These are phyloP conservation scores for Cardiospermum halicacabum DNA, from an alignment of 345 rosid genomes.

Conservation along the genomic window DNA sequence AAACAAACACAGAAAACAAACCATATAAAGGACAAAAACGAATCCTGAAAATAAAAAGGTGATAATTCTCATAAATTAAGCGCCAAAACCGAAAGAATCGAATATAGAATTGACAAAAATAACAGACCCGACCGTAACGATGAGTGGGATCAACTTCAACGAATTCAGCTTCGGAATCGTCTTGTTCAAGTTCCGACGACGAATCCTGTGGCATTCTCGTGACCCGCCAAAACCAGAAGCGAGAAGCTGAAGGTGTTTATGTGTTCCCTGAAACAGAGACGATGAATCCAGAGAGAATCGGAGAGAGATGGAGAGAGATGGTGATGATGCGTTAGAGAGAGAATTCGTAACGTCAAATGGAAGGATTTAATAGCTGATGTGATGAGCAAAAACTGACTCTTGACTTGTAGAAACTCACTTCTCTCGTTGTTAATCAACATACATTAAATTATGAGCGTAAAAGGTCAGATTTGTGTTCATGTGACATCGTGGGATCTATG, in stretches of 20 bases:
- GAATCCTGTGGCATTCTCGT: conserved; percentile 57
- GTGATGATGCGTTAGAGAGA: background rate
- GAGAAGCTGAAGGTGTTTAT: no score
- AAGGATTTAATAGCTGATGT: conserved; percentile 5
- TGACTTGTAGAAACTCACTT: background rate
- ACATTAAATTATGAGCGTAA: background rate
- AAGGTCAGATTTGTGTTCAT: conserved; percentile 2
- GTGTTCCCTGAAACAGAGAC: background rate
- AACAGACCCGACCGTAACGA: conserved; percentile 86
- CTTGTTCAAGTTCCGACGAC: conserved; percentile 51
- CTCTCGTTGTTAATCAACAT: background rate
- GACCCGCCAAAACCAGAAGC: background rate
- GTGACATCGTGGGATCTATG: background rate
- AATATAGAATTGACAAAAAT: background rate
- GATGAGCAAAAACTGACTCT: conserved; percentile 6
- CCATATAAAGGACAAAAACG: background rate
- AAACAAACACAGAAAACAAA: background rate
- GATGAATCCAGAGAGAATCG: background rate
- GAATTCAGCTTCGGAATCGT: conserved; percentile 59
- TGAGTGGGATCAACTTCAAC: conserved; percentile 82
- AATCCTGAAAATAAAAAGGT: conserved; percentile 8
- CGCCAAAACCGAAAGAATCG: background rate
- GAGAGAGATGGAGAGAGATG: background rate
- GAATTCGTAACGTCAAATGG: background rate
- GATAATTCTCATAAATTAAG: background rate